Evolutionary conservation across 768 basidiomycete genomes (phyloP), one percentile per base, ranked within the genome.

Genomic region (Podaxis carcinomalis): DNA sequence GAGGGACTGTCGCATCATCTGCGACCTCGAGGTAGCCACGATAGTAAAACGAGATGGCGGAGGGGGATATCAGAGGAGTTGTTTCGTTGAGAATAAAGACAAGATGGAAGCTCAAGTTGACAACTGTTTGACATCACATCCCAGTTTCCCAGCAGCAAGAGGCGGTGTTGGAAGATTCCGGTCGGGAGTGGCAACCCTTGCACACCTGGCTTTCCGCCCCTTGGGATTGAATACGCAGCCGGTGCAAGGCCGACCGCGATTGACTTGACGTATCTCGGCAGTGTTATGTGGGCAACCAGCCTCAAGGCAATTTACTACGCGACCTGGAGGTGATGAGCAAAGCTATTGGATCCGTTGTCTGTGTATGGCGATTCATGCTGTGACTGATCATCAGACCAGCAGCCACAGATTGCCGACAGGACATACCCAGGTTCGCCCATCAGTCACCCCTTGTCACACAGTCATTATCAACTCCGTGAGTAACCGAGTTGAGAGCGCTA

Each of bases 1-100:
- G 32, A 80, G 74, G 39, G 73, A 70, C 64, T 78, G 78, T 54
- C 77, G 76, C 59, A 72, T 66, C 47, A 67, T 67, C 14, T 72
- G 68, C 11, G 71, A 71, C 56, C 70, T 73, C 32, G 77, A 70
- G 36, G 74, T 51, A 57, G 76, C 72, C 51, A 77, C 77, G 53
- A 63, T 36, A 60, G 47, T 5, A 49, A 49, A 65, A 62, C 14
- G 49, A 28, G 46, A 56, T 28, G 53, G 23, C 46, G 63, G 36
- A n/a, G 49, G 14, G 42, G 39, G 55, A 25, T 35, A 56, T 46
- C 42, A 50, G 39, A 27, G 19, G 14, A 42, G 42, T 40, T 5
- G 32, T 19, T 32, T 25, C 10, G 21, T 13, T n/a, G 53, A 21
- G 40, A 50, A 21, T 5, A 39, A 47, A 16, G 56, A 46, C 14